Evolutionary conservation across 257 asterid genomes (phyloP), one percentile per base, ranked within the genome.

Genomic region (Salvia rosmarinus): DNA sequence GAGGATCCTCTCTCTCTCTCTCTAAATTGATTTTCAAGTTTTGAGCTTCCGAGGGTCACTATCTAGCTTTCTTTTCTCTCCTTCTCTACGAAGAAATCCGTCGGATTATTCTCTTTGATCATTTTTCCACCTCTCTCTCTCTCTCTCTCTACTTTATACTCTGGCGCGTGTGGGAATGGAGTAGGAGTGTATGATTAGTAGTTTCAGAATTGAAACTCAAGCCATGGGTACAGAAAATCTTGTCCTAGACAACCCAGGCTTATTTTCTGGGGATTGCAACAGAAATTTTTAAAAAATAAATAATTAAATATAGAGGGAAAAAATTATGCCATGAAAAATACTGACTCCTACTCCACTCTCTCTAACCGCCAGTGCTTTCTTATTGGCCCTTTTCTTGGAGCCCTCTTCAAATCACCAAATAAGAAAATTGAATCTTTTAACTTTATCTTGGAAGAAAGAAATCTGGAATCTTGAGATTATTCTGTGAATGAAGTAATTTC

Each of bases 311-410:
- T 14, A 14, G 2, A 0, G 5, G 4, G 12, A 17, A 50, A 17
- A 7, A 6, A 4, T n/a, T 67, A 68, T 65, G 54, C 5, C 64
- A 50, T 60, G 39, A 63, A 70, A 54, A 74, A n/a, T n/a, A 75
- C 79, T 77, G 84, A 76, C 91, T 84, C 86, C 82, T 69, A 77
- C 79, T 82, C 82, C 86, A 60, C 82, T 73, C 78, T n/a, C n/a
- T 75, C 65, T 78, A 83, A 87, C 94, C 83, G 84, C 81, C 86
- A 80, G 80, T 82, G 80, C 68, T 63, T 80, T 83, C 75, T 73
- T 35, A 81, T 87, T 85, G 89, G 90, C 73, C 56, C 71, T 47
- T 67, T 66, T 64, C 72, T n/a, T n/a, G n/a, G n/a, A n/a, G n/a
- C n/a, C n/a, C n/a, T n/a, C n/a, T 77, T 64, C 66, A 64, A 11